A percentile compares a stretch with the other conserved stretches of the same genome.
phyloP scores from a whole-genome alignment of 108 stramenopile genomes.

The Pelagomonas calceolata region DNA sequence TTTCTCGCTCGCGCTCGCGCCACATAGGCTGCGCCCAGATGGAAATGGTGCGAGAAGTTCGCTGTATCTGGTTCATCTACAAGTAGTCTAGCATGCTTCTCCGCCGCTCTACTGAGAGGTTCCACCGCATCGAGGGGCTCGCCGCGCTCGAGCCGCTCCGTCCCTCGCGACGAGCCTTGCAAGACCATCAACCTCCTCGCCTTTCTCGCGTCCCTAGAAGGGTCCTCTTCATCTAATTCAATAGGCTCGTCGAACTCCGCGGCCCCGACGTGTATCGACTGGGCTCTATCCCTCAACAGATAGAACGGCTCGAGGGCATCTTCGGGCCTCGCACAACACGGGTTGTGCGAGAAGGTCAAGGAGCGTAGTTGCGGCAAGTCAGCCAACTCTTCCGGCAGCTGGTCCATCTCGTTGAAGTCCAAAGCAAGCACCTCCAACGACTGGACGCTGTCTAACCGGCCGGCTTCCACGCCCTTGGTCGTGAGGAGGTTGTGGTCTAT shows the following conservation, averaged over 20 bases:
- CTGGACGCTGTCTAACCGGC: neutral
- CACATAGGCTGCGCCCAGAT: too few species aligned
- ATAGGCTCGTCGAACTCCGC: too few species aligned
- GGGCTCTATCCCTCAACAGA: neutral
- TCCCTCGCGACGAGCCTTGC: neutral
- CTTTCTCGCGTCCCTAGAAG: neutral
- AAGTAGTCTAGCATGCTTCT: too few species aligned
- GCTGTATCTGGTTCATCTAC: too few species aligned
- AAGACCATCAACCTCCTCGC: neutral
- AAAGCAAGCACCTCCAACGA: neutral
- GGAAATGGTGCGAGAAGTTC: too few species aligned
- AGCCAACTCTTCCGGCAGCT: neutral
- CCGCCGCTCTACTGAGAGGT: neutral
- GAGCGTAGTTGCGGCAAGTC: neutral
- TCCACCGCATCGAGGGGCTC: neutral
- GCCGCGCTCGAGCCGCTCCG: neutral
- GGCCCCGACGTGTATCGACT: too few species aligned
- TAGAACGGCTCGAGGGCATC: neutral
- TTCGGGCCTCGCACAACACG: neutral
- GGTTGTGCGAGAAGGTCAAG: conserved; percentile 3
- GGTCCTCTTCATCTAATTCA: neutral
- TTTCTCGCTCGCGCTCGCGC: too few species aligned
- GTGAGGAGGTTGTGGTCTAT: neutral
- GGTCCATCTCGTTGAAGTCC: neutral
- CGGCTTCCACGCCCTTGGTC: neutral